Percentiles rank a stretch among this genome's conserved stretches.
phyloP scores from a whole-genome alignment of 805 yeast genomes.

The Lachancea waltii region DNA sequence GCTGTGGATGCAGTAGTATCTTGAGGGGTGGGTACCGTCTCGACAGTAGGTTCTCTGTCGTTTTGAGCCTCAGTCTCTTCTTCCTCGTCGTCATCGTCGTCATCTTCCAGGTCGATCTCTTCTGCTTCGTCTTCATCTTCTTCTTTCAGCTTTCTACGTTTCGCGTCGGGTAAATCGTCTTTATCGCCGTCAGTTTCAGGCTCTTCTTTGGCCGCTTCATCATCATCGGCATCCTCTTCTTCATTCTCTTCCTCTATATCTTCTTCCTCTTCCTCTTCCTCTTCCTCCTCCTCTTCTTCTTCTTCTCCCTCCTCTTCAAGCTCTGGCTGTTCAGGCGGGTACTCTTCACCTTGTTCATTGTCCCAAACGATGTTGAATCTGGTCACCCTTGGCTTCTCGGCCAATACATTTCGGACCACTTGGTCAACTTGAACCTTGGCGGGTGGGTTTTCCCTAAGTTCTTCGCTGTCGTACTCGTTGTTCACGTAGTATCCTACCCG shows the following conservation, averaged over 20 bases:
- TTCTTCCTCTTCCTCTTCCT: slow-evolving; percentile 40
- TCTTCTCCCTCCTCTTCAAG: slow-evolving; percentile 64
- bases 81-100: slow-evolving; percentile 12
- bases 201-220: slow-evolving; percentile 36
- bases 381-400: slow-evolving; percentile 97
- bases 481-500: slow-evolving; percentile 97
- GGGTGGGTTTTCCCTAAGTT: slow-evolving; percentile 89
- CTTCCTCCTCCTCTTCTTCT: slow-evolving; percentile 51
- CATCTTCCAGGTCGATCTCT: slow-evolving; percentile 12
- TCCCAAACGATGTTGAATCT: slow-evolving; percentile 97
- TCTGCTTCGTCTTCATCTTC: slow-evolving; percentile 10
- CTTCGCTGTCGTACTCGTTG: slow-evolving; percentile 93
- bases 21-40: slow-evolving; percentile 24
- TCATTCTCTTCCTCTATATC: slow-evolving; percentile 45
- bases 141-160: slow-evolving; percentile 10
- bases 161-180: slow-evolving; percentile 17
- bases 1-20: slow-evolving; percentile 17
- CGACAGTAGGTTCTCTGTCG: slow-evolving; percentile 18
- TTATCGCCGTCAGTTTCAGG: slow-evolving; percentile 19
- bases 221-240: slow-evolving; percentile 39
- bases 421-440: slow-evolving; percentile 88
- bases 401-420: slow-evolving; percentile 87
- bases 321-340: slow-evolving; percentile 70
- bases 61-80: slow-evolving; percentile 10
- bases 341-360: slow-evolving; percentile 59